Conservation (phyloP, 495 filamentous ascomycete species). For the Neurospora sublineolata region DNA sequence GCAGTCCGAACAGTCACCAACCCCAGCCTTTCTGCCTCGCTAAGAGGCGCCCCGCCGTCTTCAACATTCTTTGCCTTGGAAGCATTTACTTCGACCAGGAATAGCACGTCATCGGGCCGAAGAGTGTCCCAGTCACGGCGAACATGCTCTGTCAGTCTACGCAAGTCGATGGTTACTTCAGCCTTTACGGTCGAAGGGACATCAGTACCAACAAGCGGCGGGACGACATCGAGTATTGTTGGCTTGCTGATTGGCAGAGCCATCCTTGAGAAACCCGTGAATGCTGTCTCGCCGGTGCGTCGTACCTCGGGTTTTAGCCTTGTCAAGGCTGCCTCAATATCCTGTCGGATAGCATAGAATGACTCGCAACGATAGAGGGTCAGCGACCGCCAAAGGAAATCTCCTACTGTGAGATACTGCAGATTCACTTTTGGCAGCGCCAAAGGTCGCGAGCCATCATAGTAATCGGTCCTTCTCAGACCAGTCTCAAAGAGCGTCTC, state of each 20-base stretch:
- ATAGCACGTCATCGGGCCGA: slow-evolving; percentile 81
- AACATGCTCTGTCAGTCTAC: slow-evolving; percentile 58
- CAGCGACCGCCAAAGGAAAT: slow-evolving; percentile 91
- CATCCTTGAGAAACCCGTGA: slow-evolving; percentile 85
- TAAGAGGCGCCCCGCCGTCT: slow-evolving; percentile 40
- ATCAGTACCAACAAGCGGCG: slow-evolving; percentile 71
- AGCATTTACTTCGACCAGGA: slow-evolving; percentile 63
- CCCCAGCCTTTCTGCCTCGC: slow-evolving; percentile 48
- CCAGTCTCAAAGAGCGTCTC: slow-evolving; percentile 70
- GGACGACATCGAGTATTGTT: slow-evolving; percentile 77
- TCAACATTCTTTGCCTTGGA: slow-evolving; percentile 39
- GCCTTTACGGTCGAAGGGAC: slow-evolving; percentile 77
- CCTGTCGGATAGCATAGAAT: slow-evolving; percentile 86
- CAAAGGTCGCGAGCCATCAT: slow-evolving; percentile 78
- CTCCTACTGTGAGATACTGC: slow-evolving; percentile 88
- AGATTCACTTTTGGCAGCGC: slow-evolving; percentile 92
- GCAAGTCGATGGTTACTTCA: slow-evolving; percentile 82
- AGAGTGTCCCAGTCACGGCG: slow-evolving; percentile 86
- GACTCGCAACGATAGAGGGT: slow-evolving; percentile 81
- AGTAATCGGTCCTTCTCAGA: slow-evolving; percentile 76
- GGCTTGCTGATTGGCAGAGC: slow-evolving; percentile 77
- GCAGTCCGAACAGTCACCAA: slow-evolving; percentile 68
- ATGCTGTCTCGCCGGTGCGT: slow-evolving; percentile 52
- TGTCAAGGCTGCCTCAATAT: slow-evolving; percentile 73
- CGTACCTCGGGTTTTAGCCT: slow-evolving; percentile 60